Conservation (phyloP, 2,329 filamentous ascomycete species). For the Hirsutella minnesotensis region DNA sequence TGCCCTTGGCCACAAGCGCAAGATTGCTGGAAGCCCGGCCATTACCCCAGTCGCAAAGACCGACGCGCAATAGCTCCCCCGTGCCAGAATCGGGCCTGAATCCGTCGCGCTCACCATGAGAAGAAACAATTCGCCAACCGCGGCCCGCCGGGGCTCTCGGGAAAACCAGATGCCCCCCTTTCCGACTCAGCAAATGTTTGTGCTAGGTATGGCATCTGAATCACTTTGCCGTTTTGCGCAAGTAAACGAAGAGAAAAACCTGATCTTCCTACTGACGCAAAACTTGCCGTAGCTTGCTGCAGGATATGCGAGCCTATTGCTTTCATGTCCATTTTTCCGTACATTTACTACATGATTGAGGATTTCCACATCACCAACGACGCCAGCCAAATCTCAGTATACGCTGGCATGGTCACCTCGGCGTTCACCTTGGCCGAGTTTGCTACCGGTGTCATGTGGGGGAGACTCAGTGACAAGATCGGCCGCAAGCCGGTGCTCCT, state of each 20-base stretch:
- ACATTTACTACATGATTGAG: slow-evolving; percentile 95
- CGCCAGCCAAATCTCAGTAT: slow-evolving; percentile 72
- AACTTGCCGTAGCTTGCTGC: slow-evolving; percentile 55
- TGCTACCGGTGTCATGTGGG: slow-evolving; percentile 86
- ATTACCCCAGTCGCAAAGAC: background rate
- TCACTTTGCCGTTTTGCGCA: background rate
- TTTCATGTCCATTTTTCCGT: slow-evolving; percentile 99
- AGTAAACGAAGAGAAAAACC: no score
- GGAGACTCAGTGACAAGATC: slow-evolving; percentile 78
- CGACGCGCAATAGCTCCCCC: background rate
- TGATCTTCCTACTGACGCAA: background rate
- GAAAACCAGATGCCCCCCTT: slow-evolving; percentile 19
- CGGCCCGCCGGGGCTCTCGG: slow-evolving; percentile 12
- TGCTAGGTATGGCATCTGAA: slow-evolving; percentile 30
- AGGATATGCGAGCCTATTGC: slow-evolving; percentile 97
- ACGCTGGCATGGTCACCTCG: slow-evolving; percentile 91
- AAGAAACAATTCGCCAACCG: slow-evolving; percentile 13
- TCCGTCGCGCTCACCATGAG: slow-evolving; percentile 13
- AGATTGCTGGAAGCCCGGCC: background rate
- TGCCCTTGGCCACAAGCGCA: background rate
- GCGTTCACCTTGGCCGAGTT: slow-evolving; percentile 95
- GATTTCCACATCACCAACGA: slow-evolving; percentile 78
- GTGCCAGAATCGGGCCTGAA: background rate
- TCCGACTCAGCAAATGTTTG: slow-evolving; percentile 35
- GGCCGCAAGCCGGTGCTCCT: slow-evolving; percentile 88